Conservation (phyloP, 176 grass and related monocot genomes). For the barley (Hordeum vulgare) region MorexV3_pseudomolecules_assembly NC_058522.1:557301113-557301612, state of each 20-base stretch:
- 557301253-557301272: too few species aligned
- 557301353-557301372: background rate
- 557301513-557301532: too few species aligned
- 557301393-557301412: background rate
- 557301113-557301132: slow-evolving; percentile 21
- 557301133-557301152: background rate
- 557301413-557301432: background rate
- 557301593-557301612: background rate
- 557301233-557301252: too few species aligned
- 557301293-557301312: background rate
- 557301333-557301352: background rate
- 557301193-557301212: background rate
- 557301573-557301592: too few species aligned
- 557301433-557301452: background rate
- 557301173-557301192: background rate
- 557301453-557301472: background rate
- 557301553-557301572: too few species aligned
- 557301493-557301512: too few species aligned
- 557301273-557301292: too few species aligned
- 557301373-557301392: background rate
- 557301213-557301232: background rate
- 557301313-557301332: background rate
- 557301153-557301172: background rate
- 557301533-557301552: too few species aligned
- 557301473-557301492: too few species aligned